A percentile compares a stretch with the other conserved stretches of the same genome.
Conservation (phyloP, 164 flowering plant genomes). For the Liriodendron chinense region DNA sequence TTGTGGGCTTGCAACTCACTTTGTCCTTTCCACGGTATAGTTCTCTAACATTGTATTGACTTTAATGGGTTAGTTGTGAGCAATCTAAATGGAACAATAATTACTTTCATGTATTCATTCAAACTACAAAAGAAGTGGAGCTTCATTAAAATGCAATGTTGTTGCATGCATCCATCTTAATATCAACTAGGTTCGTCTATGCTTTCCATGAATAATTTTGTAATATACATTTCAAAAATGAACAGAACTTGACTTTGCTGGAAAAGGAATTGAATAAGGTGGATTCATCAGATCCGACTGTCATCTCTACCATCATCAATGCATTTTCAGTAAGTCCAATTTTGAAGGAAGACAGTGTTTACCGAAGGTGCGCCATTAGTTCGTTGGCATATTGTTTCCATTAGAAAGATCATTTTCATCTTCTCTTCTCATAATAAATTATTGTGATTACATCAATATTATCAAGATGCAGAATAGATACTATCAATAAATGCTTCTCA, state of each 20-base stretch:
- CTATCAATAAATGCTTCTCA: conserved; percentile 41
- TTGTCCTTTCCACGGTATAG: conserved; percentile 61
- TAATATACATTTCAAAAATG: neutral
- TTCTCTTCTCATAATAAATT: too few relatives aligned
- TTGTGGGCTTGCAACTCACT: conserved; percentile 93
- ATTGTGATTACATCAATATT: neutral
- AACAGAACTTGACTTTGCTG: conserved; percentile 55
- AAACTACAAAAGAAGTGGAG: too few relatives aligned
- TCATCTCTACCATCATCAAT: conserved; percentile 46
- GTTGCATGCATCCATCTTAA: too few relatives aligned
- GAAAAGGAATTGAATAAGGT: conserved; percentile 53
- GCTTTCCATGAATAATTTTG: too few relatives aligned
- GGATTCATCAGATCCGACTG: conserved; percentile 44
- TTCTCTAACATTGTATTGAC: too few relatives aligned
- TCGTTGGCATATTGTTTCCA: neutral
- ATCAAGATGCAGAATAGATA: conserved; percentile 44
- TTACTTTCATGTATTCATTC: too few relatives aligned
- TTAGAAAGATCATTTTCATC: neutral
- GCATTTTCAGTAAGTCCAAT: conserved; percentile 42
- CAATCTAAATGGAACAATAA: too few relatives aligned
- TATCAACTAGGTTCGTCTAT: too few relatives aligned
- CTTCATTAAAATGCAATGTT: too few relatives aligned
- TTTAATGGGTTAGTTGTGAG: too few relatives aligned
- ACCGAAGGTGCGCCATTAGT: conserved; percentile 35
- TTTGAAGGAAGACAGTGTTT: conserved; percentile 61